phyloP scores from a whole-genome alignment of 2,329 filamentous ascomycete genomes.

The Sclerotinia borealis region DNA sequence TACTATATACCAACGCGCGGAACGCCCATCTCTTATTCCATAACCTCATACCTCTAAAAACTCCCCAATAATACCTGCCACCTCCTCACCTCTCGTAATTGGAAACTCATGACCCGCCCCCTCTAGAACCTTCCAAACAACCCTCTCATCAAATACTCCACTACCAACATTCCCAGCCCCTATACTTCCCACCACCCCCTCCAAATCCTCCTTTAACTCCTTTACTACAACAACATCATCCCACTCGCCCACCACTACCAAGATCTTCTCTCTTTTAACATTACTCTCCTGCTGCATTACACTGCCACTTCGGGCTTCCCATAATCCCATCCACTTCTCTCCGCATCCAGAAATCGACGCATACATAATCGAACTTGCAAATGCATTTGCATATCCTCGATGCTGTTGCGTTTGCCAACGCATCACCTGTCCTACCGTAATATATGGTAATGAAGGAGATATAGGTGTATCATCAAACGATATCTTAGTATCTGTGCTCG shows the following conservation, averaged over 20 bases:
- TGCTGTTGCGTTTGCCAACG: slow-evolving; percentile 54
- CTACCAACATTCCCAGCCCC: neutral
- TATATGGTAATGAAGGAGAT: slow-evolving; percentile 14
- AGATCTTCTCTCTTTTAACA: slow-evolving; percentile 41
- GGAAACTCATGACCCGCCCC: slow-evolving; percentile 55
- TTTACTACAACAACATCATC: slow-evolving; percentile 45
- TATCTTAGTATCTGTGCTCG: slow-evolving; percentile 8
- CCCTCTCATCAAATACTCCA: slow-evolving; percentile 32
- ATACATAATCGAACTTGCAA: slow-evolving; percentile 51
- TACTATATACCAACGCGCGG: too few species aligned
- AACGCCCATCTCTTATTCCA: neutral
- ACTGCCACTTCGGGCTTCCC: neutral
- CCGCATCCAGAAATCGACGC: slow-evolving; percentile 50
- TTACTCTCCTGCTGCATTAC: neutral
- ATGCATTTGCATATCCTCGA: slow-evolving; percentile 52
- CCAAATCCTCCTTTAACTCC: slow-evolving; percentile 32
- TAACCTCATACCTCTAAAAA: neutral
- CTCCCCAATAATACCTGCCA: slow-evolving; percentile 20
- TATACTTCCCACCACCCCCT: slow-evolving; percentile 15
- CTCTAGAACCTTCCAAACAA: slow-evolving; percentile 46
- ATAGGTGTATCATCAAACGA: slow-evolving; percentile 22
- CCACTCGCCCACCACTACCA: slow-evolving; percentile 43
- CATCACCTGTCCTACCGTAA: slow-evolving; percentile 34
- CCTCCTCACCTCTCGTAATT: slow-evolving; percentile 46
- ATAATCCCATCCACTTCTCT: slow-evolving; percentile 44